A percentile compares a stretch with the other conserved stretches of the same genome.
Conservation (phyloP, 495 filamentous ascomycete species). For the Penicillium samsonianum region DNA sequence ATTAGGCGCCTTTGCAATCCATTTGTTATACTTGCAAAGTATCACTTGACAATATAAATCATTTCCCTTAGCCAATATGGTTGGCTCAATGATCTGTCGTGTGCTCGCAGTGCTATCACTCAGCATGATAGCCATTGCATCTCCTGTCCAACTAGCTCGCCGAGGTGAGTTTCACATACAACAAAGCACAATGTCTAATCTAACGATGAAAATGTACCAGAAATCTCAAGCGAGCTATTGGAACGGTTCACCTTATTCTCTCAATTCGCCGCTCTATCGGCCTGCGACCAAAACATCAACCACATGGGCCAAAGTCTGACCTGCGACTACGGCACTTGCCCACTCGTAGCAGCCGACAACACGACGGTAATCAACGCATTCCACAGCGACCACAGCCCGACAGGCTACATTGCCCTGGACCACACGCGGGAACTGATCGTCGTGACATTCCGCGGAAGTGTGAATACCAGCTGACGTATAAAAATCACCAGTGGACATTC, state of each 20-base stretch:
- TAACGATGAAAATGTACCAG: neutral
- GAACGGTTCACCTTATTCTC: neutral
- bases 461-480: neutral
- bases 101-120: neutral
- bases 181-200: neutral
- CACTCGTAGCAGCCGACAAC: neutral
- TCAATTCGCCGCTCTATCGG: neutral
- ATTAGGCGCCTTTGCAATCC: no score
- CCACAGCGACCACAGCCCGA: neutral
- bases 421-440: conserved; percentile 2
- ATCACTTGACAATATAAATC: no score
- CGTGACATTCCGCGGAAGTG: neutral
- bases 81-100: neutral
- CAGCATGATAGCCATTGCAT: neutral
- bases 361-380: neutral
- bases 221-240: neutral
- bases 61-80: neutral
- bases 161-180: neutral
- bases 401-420: conserved; percentile 4
- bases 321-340: neutral
- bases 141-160: neutral
- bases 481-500: conserved; percentile 53
- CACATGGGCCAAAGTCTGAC: neutral
- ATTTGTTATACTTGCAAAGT: no score
- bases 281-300: conserved; percentile 9